Evolutionary conservation across 805 yeast species (phyloP).

Genomic region (Priceomyces carsonii): DNA sequence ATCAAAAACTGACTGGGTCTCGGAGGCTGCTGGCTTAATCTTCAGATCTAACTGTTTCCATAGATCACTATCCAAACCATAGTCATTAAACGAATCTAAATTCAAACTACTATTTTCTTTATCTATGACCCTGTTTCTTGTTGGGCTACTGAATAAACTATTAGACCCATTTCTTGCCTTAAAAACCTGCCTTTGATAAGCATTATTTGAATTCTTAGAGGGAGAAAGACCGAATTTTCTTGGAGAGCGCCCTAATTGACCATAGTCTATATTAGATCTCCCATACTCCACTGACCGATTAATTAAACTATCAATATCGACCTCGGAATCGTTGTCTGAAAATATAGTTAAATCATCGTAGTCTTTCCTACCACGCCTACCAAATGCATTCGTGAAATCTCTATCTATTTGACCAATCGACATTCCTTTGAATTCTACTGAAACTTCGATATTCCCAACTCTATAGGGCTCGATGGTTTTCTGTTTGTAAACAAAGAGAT

Average conservation of each 20-base stretch:
- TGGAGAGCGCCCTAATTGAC: too few relatives aligned
- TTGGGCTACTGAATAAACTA: conserved; percentile 13
- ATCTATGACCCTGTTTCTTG: conserved; percentile 7
- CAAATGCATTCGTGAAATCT: background rate
- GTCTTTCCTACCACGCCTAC: background rate
- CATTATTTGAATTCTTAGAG: conserved; percentile 15
- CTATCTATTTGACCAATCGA: too few relatives aligned
- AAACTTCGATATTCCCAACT: too few relatives aligned
- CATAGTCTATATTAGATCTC: conserved; percentile 1
- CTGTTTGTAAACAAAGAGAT: conserved; percentile 11
- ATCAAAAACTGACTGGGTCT: conserved; percentile 2
- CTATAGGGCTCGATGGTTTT: background rate
- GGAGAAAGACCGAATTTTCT: conserved; percentile 12
- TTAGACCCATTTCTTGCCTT: conserved; percentile 8
- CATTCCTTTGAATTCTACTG: too few relatives aligned
- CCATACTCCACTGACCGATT: conserved; percentile 7
- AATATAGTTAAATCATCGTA: conserved; percentile 18
- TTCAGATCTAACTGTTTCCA: conserved; percentile 5
- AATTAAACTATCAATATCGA: conserved; percentile 10
- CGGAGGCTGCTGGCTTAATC: conserved; percentile 1
- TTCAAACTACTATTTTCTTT: conserved; percentile 1
- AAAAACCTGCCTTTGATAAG: conserved; percentile 18
- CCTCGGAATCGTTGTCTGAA: conserved; percentile 18
- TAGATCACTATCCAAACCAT: conserved; percentile 6
- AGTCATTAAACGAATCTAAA: conserved; percentile 3